Percentiles rank a stretch among this genome's conserved stretches.
Evolutionary conservation across 2,329 filamentous ascomycete species (phyloP).

Genomic region (Ilyonectria mors-panacis): DNA sequence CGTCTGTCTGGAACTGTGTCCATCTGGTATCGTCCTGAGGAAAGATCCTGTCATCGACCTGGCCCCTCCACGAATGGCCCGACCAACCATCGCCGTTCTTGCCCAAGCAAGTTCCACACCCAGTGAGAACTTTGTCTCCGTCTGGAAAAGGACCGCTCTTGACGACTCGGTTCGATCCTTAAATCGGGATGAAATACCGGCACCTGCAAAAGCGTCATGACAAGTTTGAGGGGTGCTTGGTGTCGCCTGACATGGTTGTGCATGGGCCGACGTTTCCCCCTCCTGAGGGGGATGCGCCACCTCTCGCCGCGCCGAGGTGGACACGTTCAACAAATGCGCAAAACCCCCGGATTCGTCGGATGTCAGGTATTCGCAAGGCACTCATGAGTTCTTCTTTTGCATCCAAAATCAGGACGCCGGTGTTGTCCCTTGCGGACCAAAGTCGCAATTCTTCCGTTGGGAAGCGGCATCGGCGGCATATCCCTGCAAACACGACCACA

Average conservation of each 20-base stretch:
- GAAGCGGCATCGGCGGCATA: slow-evolving; percentile 6
- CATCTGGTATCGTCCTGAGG: neutral
- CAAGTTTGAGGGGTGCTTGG: slow-evolving; percentile 19
- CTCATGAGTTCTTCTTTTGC: neutral
- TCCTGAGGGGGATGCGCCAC: slow-evolving; percentile 3
- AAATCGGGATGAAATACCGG: neutral
- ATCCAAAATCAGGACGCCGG: neutral
- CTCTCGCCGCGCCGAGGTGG: neutral
- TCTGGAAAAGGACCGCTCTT: neutral
- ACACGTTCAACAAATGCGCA: neutral
- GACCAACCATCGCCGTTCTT: slow-evolving; percentile 2
- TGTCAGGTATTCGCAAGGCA: neutral
- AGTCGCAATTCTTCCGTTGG: neutral
- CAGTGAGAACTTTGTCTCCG: neutral
- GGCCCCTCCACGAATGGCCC: neutral
- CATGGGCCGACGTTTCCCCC: slow-evolving; percentile 31
- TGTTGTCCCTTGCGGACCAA: neutral
- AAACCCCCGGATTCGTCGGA: neutral
- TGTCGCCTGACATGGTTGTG: slow-evolving; percentile 31
- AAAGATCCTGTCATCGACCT: neutral
- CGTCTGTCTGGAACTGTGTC: neutral
- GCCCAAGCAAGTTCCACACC: neutral
- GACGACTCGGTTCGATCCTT: slow-evolving; percentile 2
- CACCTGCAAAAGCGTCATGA: slow-evolving; percentile 18
- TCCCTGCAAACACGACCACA: neutral